phyloP scores from a whole-genome alignment of 1,139 yeast species.

The Suhomyces guaymorum region DNA sequence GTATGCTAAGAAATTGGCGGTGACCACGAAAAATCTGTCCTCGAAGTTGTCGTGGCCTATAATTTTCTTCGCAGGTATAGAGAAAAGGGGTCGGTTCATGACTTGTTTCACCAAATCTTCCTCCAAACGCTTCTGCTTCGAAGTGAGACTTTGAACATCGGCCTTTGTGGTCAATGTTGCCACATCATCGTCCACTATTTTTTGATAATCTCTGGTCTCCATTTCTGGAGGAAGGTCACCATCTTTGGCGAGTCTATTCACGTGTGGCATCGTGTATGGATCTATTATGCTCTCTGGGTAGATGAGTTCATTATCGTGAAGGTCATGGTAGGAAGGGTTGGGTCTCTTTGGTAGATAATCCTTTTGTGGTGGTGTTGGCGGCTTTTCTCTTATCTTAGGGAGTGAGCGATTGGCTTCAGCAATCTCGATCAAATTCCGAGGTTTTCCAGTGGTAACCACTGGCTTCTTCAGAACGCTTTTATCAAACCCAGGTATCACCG shows the following conservation, averaged over 20 bases:
- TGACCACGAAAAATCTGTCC: conserved; percentile 24
- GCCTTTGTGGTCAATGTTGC: conserved; percentile 2
- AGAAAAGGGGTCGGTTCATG: conserved; percentile 38
- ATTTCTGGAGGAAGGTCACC: conserved; percentile 25
- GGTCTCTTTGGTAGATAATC: conserved; percentile 5
- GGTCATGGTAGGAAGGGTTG: conserved; percentile 10
- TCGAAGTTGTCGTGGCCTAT: conserved; percentile 19
- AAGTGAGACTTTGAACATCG: conserved; percentile 21
- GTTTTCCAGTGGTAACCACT: conserved; percentile 5
- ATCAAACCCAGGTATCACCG: conserved; percentile 9
- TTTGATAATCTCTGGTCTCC: conserved; percentile 19
- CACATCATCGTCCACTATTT: conserved; percentile 2
- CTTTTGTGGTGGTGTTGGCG: conserved; percentile 13
- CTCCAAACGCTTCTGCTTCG: conserved; percentile 32
- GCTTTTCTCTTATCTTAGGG: conserved; percentile 8
- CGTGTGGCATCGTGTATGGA: conserved; percentile 5
- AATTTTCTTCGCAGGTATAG: conserved; percentile 15
- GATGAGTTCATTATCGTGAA: conserved; percentile 8
- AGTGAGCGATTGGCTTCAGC: conserved; percentile 8
- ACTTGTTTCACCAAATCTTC: conserved; percentile 34
- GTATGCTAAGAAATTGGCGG: conserved; percentile 36
- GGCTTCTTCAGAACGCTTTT: conserved; percentile 5
- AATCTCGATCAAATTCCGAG: conserved; percentile 10
- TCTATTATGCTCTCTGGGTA: conserved; percentile 12
- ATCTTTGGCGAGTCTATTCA: conserved; percentile 6